Evolutionary conservation across 2,329 filamentous ascomycete genomes (phyloP).

Genomic region (Verticillium nonalfalfae): DNA sequence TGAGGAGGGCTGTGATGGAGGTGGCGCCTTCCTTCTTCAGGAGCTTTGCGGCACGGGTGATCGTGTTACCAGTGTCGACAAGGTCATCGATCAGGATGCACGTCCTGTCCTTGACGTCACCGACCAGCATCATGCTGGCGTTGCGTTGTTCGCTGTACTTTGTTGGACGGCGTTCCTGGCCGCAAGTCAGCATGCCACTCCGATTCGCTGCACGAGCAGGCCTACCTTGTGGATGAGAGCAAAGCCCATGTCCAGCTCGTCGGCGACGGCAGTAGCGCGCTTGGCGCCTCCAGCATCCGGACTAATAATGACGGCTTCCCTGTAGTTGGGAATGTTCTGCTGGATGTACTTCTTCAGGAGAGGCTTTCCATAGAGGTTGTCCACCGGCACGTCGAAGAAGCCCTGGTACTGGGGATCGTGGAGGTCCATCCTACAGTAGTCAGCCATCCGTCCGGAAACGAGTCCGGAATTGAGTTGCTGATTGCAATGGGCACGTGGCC

Average conservation of each 20-base stretch:
- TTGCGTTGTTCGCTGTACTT: slow-evolving; percentile 85
- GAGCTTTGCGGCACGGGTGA: slow-evolving; percentile 93
- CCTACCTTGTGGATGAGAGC: slow-evolving; percentile 95
- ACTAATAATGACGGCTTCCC: slow-evolving; percentile 85
- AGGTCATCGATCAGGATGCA: slow-evolving; percentile 93
- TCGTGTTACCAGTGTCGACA: slow-evolving; percentile 93
- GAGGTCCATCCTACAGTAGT: slow-evolving; percentile 64
- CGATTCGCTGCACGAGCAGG: neutral
- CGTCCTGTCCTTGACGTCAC: slow-evolving; percentile 72
- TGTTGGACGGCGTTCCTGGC: slow-evolving; percentile 79
- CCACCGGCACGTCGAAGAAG: slow-evolving; percentile 97
- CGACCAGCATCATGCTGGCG: slow-evolving; percentile 92
- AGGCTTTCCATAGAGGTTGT: slow-evolving; percentile 88
- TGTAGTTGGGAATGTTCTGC: slow-evolving; percentile 76
- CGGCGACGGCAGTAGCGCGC: slow-evolving; percentile 89
- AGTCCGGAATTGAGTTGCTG: slow-evolving; percentile 5
- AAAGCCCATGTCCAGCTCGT: slow-evolving; percentile 89
- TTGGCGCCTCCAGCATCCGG: slow-evolving; percentile 96
- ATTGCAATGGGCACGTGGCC: neutral
- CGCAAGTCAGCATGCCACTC: neutral
- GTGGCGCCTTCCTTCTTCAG: slow-evolving; percentile 93
- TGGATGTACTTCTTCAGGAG: slow-evolving; percentile 67
- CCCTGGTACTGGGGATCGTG: slow-evolving; percentile 97
- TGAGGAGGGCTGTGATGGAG: slow-evolving; percentile 84
- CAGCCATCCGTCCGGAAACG: slow-evolving; percentile 12